Base-by-base conservation (phyloP, 2,329 filamentous ascomycete genomes). In the Penicillium sp. region DNA sequence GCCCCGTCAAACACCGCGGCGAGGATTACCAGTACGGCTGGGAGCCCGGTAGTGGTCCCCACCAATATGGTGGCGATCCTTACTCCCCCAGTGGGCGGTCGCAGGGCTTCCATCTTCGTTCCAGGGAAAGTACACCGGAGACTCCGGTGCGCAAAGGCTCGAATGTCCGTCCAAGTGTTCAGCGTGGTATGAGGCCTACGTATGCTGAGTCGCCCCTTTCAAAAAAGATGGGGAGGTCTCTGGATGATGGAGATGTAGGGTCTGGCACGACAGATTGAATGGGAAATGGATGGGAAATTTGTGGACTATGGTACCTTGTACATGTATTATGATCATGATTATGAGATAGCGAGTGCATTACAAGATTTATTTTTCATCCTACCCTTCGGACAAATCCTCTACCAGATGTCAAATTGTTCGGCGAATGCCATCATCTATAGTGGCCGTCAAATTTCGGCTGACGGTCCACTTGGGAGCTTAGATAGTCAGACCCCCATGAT, bases 1-100 rank as follows among this genome's bases (percentile, higher is more conserved):
- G 84, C 56, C 87, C 87, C 0, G 78, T 89, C 51, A 89, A 89
- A 69, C 78, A 80, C 13, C 78, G 84, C 3, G 85, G 85, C 2
- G 87, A 89, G 67, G 85, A 86, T n/a, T 88, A 89, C 63, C 80
- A 86, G 48, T 82, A 83, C 54, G 65, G 63, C 72, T 77, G 58
- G 59, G 70, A 54, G 48, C 57, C 57, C 37, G 69, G 61, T 9
- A 67, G 67, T 4, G 66, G 66, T 33, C 69, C 69, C 8, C 60
- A 66, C 1, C 61, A 67, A 31, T 66, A 68, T 13, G 58, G 58
- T 15, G 67, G 71, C 17, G 64, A 67, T n/a, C 62, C 65, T 4
- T 68, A 67, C 46, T 71, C 69, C 13, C 71, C 72, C 21, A 68
- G 57, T 25, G 67, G 68, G 21, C 57, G 60, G 31, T 40, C 62